Conservation (phyloP, 208 protist species). For the Herpetomonas samuelpessoai region DNA sequence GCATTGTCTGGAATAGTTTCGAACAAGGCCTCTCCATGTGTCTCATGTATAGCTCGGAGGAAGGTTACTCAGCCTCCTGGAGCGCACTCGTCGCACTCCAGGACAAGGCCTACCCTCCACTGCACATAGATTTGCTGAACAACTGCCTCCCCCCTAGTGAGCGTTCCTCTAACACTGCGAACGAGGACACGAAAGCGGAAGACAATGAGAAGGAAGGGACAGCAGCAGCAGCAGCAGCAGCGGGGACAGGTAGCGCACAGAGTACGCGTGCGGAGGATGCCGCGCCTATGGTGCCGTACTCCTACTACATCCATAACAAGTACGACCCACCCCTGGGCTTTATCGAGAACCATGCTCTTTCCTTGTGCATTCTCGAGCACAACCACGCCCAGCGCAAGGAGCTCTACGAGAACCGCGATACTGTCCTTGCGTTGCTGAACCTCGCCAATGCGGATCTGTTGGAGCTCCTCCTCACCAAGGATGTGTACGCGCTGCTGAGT, state of each 20-base stretch:
- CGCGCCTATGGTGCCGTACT: constrained; percentile 37
- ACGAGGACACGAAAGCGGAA: background rate
- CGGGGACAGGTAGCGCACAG: background rate
- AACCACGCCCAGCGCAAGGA: constrained; percentile 31
- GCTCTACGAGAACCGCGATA: constrained; percentile 45
- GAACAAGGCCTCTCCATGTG: constrained; percentile 72
- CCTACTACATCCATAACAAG: constrained; percentile 61
- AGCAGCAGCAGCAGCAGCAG: too few relatives aligned
- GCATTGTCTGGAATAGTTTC: constrained; percentile 86
- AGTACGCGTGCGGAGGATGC: background rate
- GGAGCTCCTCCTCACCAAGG: constrained; percentile 41
- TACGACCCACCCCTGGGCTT: constrained; percentile 69
- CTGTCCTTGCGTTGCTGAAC: constrained; percentile 39
- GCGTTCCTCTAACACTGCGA: background rate
- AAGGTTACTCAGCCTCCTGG: constrained; percentile 72
- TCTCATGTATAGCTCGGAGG: constrained; percentile 74
- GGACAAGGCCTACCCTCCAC: constrained; percentile 60
- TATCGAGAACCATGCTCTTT: constrained; percentile 75
- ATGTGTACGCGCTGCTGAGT: constrained; percentile 43
- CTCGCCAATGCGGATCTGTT: constrained; percentile 56
- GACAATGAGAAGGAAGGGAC: background rate
- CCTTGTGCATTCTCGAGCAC: constrained; percentile 64
- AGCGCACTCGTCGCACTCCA: constrained; percentile 70
- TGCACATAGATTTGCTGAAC: constrained; percentile 49
- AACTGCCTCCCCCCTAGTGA: constrained; percentile 21